Conservation (phyloP, 2,329 filamentous ascomycete species). For the Waltergamsia citrina region DNA sequence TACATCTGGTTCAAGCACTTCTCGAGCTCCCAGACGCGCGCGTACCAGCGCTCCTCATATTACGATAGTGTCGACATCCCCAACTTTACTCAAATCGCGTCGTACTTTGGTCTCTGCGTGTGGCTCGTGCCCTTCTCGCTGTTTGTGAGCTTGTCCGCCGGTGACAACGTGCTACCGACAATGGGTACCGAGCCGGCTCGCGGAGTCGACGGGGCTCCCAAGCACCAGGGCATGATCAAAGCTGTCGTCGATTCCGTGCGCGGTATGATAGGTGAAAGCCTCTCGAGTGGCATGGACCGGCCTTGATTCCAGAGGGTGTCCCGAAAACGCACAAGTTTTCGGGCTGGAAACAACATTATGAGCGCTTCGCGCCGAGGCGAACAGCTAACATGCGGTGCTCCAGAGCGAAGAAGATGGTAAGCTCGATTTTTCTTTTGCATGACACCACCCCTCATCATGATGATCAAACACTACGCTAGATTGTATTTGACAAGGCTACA, state of each 20-base stretch:
- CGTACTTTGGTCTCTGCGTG: slow-evolving; percentile 91
- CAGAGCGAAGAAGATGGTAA: too few species aligned
- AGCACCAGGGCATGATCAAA: slow-evolving; percentile 57
- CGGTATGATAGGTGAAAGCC: slow-evolving; percentile 35
- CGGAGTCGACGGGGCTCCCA: slow-evolving; percentile 34
- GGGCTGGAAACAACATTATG: too few species aligned
- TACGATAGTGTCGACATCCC: slow-evolving; percentile 60
- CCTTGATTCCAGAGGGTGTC: too few species aligned
- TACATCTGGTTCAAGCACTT: slow-evolving; percentile 96
- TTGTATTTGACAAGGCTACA: slow-evolving; percentile 32
- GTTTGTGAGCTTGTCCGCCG: slow-evolving; percentile 88
- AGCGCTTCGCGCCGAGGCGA: too few species aligned
- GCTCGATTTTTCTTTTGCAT: too few species aligned
- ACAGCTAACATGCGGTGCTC: too few species aligned
- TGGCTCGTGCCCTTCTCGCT: slow-evolving; percentile 95
- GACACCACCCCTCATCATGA: slow-evolving; percentile 23
- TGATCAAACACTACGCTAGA: slow-evolving; percentile 34
- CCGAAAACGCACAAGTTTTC: too few species aligned
- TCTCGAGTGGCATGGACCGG: slow-evolving; percentile 3
- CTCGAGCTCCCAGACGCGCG: slow-evolving; percentile 49
- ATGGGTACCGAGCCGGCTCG: slow-evolving; percentile 61
- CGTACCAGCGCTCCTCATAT: slow-evolving; percentile 49
- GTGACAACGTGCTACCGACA: slow-evolving; percentile 88
- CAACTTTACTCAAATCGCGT: slow-evolving; percentile 87
- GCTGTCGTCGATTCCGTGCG: slow-evolving; percentile 50